Evolutionary conservation across 169 alveolate genomes (phyloP), one percentile per base, ranked within the genome.

Genomic region (Pseudocohnilembus persalinus): DNA sequence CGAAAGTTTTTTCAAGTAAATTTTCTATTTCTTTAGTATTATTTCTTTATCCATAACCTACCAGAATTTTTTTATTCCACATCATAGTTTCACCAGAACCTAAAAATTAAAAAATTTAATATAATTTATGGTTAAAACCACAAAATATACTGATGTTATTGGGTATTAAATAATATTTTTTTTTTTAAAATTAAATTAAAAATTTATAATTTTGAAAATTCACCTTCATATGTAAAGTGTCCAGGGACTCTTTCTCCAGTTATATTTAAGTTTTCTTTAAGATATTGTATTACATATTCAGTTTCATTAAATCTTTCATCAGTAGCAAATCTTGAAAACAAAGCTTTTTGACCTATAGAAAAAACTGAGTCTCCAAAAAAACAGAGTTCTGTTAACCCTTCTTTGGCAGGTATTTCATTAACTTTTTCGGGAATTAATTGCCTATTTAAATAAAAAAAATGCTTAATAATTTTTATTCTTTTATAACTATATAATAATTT

Each of bases 71-170:
- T 33, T 72, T 72, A 33, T 77, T 77, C 82, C 82, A 77, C n/a
- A 77, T 68, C 82, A 77, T 77, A 72, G 82, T 77, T 77, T 77
- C 82, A 1, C 82, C 82, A 31, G 82, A 77, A 33, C 82, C 82
- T 77, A 31, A 64, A 27, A 33, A 77, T 30, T 32, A 68, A 64
- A 77, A 31, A 20, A 31, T 72, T 77, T n/a, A n/a, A n/a, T n/a
- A n/a, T n/a, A n/a, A n/a, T n/a, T n/a, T n/a, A n/a, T n/a, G n/a
- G n/a, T n/a, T n/a, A n/a, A n/a, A n/a, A n/a, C n/a, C n/a, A n/a
- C n/a, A n/a, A n/a, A n/a, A n/a, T n/a, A n/a, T n/a, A n/a, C n/a
- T n/a, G n/a, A n/a, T n/a, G n/a, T n/a, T n/a, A n/a, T n/a, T n/a
- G n/a, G n/a, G n/a, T n/a, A n/a, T n/a, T n/a, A n/a, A n/a, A n/a